These are phyloP conservation scores for Starmerella riodocensis DNA, from an alignment of 805 yeast species.

Conservation along the genomic window DNA sequence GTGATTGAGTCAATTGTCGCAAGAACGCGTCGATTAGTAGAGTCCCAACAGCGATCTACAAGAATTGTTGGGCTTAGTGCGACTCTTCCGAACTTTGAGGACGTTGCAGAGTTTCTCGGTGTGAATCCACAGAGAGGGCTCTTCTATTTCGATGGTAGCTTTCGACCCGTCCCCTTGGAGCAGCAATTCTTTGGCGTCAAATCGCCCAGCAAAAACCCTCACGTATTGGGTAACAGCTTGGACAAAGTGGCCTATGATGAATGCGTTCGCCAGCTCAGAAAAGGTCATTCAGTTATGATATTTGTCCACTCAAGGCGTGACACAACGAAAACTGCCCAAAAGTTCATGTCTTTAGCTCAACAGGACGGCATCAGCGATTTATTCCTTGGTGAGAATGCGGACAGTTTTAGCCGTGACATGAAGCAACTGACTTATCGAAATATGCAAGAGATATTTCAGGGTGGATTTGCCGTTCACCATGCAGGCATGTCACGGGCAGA, in stretches of 20 bases:
- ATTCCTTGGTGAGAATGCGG: constrained; percentile 16
- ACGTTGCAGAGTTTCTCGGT: constrained; percentile 82
- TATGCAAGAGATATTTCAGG: constrained; percentile 45
- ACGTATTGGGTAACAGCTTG: constrained; percentile 34
- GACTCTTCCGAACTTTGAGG: constrained; percentile 78
- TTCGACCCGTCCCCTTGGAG: constrained; percentile 84
- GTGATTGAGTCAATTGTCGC: constrained; percentile 93
- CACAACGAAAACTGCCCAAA: constrained; percentile 69
- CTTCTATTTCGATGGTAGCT: constrained; percentile 87
- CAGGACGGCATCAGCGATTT: constrained; percentile 30
- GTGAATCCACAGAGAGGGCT: constrained; percentile 83
- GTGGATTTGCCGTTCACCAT: constrained; percentile 89
- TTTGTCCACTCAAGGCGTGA: constrained; percentile 94
- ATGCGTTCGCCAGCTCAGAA: constrained; percentile 46
- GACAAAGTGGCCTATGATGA: constrained; percentile 70
- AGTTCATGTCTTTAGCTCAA: constrained; percentile 55
- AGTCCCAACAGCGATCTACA: constrained; percentile 83
- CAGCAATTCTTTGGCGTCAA: constrained; percentile 78
- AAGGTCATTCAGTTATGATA: constrained; percentile 86
- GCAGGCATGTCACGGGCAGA: constrained; percentile 94
- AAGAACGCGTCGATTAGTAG: constrained; percentile 87
- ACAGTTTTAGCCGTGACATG: constrained; percentile 46
- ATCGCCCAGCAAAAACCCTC: constrained; percentile 12
- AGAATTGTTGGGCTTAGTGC: constrained; percentile 91
- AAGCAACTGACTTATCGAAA: constrained; percentile 59